Conservation (phyloP, 208 protist genomes). For the Leishmania tarentolae region DNA sequence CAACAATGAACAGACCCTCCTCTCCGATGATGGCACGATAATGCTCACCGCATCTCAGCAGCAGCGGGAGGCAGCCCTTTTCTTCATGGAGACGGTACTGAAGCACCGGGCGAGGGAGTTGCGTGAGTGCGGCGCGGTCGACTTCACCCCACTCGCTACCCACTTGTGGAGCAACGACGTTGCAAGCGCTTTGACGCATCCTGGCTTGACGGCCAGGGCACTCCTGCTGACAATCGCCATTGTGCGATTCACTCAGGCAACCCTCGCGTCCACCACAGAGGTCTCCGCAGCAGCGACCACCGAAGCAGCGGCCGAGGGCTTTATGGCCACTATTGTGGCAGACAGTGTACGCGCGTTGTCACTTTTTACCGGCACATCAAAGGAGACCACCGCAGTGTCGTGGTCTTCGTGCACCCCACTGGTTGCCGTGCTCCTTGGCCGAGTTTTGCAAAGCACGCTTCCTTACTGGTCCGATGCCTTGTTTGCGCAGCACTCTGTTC, state of each 20-base stretch:
- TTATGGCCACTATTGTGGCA: slow-evolving; percentile 8
- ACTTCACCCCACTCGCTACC: slow-evolving; percentile 36
- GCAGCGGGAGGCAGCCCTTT: slow-evolving; percentile 50
- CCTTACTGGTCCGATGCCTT: slow-evolving; percentile 15
- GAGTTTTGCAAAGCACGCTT: slow-evolving; percentile 22
- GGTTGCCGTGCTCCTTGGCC: slow-evolving; percentile 27
- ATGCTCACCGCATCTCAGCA: slow-evolving; percentile 16
- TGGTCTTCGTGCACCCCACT: slow-evolving; percentile 46
- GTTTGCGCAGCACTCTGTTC: slow-evolving; percentile 17
- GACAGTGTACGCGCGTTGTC: slow-evolving; percentile 7
- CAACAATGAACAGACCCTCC: no score
- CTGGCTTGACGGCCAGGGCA: slow-evolving; percentile 43
- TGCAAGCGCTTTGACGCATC: slow-evolving; percentile 15
- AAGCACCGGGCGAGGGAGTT: slow-evolving; percentile 27
- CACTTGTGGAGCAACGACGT: slow-evolving; percentile 43
- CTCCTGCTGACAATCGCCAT: slow-evolving; percentile 43
- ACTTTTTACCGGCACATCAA: slow-evolving; percentile 7
- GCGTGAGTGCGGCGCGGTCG: slow-evolving; percentile 35
- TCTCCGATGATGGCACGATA: neutral
- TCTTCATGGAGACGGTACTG: slow-evolving; percentile 52
- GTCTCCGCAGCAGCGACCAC: neutral
- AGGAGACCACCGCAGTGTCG: slow-evolving; percentile 3
- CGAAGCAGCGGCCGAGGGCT: neutral
- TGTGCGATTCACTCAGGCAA: slow-evolving; percentile 25
- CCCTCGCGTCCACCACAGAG: neutral